Evolutionary conservation across 345 rosid species (phyloP).

Genomic region (Gossypium australe): DNA sequence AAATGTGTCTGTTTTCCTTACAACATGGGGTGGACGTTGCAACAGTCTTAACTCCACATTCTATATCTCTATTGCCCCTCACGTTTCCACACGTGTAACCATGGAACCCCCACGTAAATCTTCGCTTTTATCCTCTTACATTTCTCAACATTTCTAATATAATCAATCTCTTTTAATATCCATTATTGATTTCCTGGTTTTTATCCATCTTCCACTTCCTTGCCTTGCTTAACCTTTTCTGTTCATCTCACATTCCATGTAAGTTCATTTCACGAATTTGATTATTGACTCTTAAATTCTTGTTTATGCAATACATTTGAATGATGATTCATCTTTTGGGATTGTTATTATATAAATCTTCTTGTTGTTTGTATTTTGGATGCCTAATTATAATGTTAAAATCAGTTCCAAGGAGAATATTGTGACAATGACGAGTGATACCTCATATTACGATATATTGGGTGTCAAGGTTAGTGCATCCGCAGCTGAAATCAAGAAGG

Average conservation of each 20-base stretch:
- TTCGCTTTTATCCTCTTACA: not conserved
- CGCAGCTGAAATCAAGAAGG: slow-evolving; percentile 78
- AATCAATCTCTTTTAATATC: not conserved
- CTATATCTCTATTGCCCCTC: not conserved
- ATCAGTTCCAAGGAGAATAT: not conserved
- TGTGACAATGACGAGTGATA: slow-evolving; percentile 60
- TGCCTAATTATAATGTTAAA: slow-evolving; percentile 2
- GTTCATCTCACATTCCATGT: not conserved
- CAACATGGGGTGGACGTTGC: not conserved
- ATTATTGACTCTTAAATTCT: not conserved
- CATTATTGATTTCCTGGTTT: slow-evolving; percentile 1
- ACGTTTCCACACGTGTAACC: not conserved
- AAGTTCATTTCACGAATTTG: not conserved
- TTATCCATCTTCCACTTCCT: not conserved
- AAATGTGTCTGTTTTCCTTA: not conserved
- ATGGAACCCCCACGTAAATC: not conserved
- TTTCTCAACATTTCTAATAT: not conserved
- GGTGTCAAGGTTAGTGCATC: slow-evolving; percentile 70
- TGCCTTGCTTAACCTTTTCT: not conserved
- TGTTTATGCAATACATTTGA: not conserved
- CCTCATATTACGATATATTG: slow-evolving; percentile 61
- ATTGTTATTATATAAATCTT: not conserved
- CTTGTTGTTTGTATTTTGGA: not conserved
- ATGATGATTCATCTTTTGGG: no score
- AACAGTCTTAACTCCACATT: not conserved